These are phyloP conservation scores for Cylindrodendrum hubeiense DNA, from an alignment of 2,329 filamentous ascomycete species.

Conservation along the genomic window DNA sequence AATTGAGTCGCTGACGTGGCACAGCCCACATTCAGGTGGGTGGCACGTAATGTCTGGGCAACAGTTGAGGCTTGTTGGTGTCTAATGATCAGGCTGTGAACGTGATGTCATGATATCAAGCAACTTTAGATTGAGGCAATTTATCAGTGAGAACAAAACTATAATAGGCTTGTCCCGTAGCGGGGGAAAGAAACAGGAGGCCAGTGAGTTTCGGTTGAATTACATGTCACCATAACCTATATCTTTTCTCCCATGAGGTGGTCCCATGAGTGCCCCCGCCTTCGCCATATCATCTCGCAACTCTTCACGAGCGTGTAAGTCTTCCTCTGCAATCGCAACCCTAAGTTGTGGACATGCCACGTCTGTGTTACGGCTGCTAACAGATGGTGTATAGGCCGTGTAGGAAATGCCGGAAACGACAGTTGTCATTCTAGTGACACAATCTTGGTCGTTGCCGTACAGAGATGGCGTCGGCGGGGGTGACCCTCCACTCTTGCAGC, in stretches of 20 bases:
- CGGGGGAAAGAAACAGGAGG: no score
- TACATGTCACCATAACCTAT: background rate
- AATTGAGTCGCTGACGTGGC: background rate
- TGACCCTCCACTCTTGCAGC: background rate
- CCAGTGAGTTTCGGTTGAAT: background rate
- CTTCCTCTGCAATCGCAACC: no score
- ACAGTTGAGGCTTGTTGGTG: background rate
- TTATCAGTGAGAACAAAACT: no score
- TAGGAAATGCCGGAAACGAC: background rate
- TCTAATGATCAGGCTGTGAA: background rate
- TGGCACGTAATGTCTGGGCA: background rate
- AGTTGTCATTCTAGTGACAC: background rate
- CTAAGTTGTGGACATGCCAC: no score
- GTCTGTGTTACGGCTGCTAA: no score
- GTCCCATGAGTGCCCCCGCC: background rate
- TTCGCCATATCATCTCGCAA: background rate
- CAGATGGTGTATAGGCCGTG: constrained; percentile 2
- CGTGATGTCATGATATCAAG: no score
- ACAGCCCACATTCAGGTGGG: background rate
- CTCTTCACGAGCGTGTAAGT: constrained; percentile 1
- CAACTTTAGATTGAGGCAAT: no score
- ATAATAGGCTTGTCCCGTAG: no score
- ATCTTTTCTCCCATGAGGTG: background rate
- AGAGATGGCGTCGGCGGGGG: background rate
- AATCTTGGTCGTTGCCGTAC: constrained; percentile 2